phyloP scores from a whole-genome alignment of 495 filamentous ascomycete genomes.

The Lophiostoma macrostomum region DNA sequence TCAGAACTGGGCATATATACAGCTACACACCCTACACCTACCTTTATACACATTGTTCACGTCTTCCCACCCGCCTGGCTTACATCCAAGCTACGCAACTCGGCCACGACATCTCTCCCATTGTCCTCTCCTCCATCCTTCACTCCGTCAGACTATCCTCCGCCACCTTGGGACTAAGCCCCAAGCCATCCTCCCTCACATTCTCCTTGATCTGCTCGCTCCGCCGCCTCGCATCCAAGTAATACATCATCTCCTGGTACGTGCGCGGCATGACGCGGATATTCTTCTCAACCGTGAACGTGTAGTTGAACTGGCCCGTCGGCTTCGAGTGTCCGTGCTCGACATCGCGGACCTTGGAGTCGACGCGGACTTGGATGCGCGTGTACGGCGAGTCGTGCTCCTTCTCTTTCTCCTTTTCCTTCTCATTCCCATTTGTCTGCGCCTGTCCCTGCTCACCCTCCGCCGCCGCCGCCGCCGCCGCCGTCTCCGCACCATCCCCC shows the following conservation, averaged over 20 bases:
- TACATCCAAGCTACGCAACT: neutral
- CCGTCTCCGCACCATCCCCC: constrained; percentile 42
- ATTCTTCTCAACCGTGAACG: constrained; percentile 70
- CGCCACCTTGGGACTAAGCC: constrained; percentile 18
- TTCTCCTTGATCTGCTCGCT: constrained; percentile 41
- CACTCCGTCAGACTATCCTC: constrained; percentile 38
- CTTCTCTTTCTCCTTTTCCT: too few species aligned
- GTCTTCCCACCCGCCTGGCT: too few species aligned
- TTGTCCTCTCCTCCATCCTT: neutral
- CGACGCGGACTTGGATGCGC: constrained; percentile 71
- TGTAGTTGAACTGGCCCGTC: constrained; percentile 84
- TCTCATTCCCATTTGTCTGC: too few species aligned
- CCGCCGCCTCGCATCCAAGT: constrained; percentile 66
- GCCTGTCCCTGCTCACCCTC: too few species aligned
- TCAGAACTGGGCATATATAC: too few species aligned
- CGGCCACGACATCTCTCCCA: neutral
- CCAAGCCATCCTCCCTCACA: constrained; percentile 26
- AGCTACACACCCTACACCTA: too few species aligned
- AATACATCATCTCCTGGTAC: constrained; percentile 78
- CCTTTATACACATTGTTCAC: too few species aligned
- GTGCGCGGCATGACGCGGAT: constrained; percentile 72
- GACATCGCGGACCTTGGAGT: constrained; percentile 72
- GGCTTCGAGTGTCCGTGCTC: constrained; percentile 72
- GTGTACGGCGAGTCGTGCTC: too few species aligned
- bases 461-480: too few species aligned